Conservation (phyloP, 495 filamentous ascomycete species). For the Acidiella bohemica region DNA sequence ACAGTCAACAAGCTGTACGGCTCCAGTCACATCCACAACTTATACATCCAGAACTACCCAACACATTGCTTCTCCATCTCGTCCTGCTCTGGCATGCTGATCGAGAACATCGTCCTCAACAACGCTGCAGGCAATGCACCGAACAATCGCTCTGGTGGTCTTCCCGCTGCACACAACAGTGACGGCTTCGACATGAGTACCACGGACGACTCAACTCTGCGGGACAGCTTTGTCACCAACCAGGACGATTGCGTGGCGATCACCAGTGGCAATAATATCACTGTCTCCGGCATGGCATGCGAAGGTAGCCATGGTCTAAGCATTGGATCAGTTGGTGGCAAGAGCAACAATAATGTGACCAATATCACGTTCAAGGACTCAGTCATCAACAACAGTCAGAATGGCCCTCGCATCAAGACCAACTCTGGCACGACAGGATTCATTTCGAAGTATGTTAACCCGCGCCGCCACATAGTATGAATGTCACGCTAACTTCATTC, state of each 20-base stretch:
- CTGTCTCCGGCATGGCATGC: constrained; percentile 38
- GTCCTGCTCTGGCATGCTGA: constrained; percentile 38
- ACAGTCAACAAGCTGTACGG: constrained; percentile 33
- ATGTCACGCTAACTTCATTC: constrained; percentile 30
- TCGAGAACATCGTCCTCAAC: constrained; percentile 47
- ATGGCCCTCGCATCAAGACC: constrained; percentile 54
- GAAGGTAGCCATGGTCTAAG: constrained; percentile 49
- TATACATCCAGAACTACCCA: constrained; percentile 44
- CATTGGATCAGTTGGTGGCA: constrained; percentile 54
- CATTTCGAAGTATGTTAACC: constrained; percentile 35
- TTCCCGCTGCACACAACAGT: constrained; percentile 45
- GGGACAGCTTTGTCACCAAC: constrained; percentile 41
- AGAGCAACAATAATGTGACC: constrained; percentile 44
- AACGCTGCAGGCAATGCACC: constrained; percentile 32
- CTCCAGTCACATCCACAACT: constrained; percentile 30
- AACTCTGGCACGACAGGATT: constrained; percentile 43
- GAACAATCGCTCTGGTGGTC: constrained; percentile 26
- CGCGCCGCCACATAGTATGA: background rate
- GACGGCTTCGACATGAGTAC: constrained; percentile 42
- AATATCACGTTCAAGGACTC: constrained; percentile 42
- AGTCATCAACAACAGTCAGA: constrained; percentile 39
- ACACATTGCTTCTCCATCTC: constrained; percentile 50
- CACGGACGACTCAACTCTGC: constrained; percentile 33
- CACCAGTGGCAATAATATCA: constrained; percentile 44
- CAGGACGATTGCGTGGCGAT: constrained; percentile 56